Base-by-base conservation (phyloP, 129 eudicot genomes). In the Chrysanthemum lavandulifolium region DNA sequence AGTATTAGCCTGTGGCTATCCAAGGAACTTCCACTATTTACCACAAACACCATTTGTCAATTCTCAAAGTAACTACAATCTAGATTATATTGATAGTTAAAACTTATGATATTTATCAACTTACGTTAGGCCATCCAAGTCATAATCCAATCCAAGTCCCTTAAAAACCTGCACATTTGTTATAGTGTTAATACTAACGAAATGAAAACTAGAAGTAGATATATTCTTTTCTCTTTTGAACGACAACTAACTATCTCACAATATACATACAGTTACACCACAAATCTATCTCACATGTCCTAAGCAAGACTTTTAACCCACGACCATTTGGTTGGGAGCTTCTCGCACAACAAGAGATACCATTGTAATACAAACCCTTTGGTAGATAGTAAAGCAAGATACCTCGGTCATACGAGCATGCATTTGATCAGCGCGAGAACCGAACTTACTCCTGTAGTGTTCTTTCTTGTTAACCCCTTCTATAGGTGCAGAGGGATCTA, bases 1-100 rank as follows among this genome's bases (percentile, higher is more conserved):
- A 84, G 78, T 77, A 95, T 79, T 31, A 95, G 92, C 81, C 97
- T 86, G 82, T 95, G 99, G 82, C 99, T 95, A 29, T 91, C 97
- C 83, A 95, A n/a, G 18, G 91, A 73, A 71, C 76, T 85, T 78
- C 98, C 98, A 78, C 98, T 93, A 87, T 74, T 82, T 62, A 4
- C 49, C 59, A 55, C 45, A 43, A 59, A 76, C 59, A 57, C 13
- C 21, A 50, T 65, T 14, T 53, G 40, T 13, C 15, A 74, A 59
- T 54, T 75, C 64, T 67, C 51, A 15, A 15, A 36, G 9, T 10
- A 47, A 75, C 15, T 27, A 19, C 65, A 23, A 13, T 74, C 47
- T 33, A 29, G 40, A 11, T 4, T 10, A 6, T 43, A 13, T 47
- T 1, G 15, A 48, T 45, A 21, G 3, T 40, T 43, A 40, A 65